phyloP scores from a whole-genome alignment of 2,329 filamentous ascomycete genomes.

The Sporothrix brasiliensis region DNA sequence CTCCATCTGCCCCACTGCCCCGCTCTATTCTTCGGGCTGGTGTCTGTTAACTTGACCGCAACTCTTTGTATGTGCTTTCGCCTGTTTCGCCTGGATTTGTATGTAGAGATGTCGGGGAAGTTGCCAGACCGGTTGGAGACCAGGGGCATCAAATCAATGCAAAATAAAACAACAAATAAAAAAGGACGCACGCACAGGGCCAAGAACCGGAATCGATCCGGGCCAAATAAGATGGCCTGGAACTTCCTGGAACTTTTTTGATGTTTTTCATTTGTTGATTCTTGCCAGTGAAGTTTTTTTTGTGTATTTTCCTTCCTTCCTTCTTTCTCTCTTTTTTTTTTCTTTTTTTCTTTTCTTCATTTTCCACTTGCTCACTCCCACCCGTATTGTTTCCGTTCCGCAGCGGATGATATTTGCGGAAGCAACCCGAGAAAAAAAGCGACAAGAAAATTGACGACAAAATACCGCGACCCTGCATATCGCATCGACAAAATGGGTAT shows the following conservation, averaged over 20 bases:
- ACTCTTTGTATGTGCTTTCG: slow-evolving; percentile 7
- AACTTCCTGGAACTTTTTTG: not conserved
- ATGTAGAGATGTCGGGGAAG: slow-evolving; percentile 27
- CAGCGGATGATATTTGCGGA: not conserved
- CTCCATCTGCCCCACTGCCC: not conserved
- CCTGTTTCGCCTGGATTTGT: slow-evolving; percentile 15
- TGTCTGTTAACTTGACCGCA: slow-evolving; percentile 27
- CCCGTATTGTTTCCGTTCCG: not conserved
- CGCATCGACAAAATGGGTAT: too few species aligned
- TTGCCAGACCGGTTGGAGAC: not conserved
- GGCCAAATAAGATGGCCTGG: too few species aligned
- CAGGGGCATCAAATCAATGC: too few species aligned
- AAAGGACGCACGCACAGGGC: not conserved
- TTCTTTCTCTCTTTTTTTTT: not conserved
- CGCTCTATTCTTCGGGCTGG: slow-evolving; percentile 9
- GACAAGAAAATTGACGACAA: not conserved
- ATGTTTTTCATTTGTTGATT: not conserved
- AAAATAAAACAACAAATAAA: too few species aligned
- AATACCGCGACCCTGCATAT: not conserved
- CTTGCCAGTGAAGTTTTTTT: too few species aligned
- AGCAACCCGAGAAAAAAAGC: not conserved
- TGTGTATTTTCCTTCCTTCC: not conserved
- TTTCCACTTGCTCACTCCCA: not conserved
- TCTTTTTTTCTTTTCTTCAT: not conserved
- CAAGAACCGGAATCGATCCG: not conserved